Conservation (phyloP, 179 eudicot species). For the Silene noctiflora region DNA sequence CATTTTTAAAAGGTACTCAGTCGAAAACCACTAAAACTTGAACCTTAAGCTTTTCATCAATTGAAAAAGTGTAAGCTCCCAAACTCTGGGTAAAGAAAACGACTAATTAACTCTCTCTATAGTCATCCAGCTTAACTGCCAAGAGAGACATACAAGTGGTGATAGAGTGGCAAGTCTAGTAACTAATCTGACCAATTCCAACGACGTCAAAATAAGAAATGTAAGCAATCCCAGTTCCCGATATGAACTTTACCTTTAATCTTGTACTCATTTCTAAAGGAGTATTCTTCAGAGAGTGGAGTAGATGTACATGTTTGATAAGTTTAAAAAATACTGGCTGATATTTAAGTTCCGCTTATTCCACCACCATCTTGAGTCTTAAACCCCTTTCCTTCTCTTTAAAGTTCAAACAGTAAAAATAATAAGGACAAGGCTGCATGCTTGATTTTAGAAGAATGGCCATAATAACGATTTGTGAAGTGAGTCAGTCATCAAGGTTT, state of each 20-base stretch:
- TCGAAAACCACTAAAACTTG: neutral
- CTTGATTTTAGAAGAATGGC: neutral
- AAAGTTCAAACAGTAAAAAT: neutral
- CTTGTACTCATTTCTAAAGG: neutral
- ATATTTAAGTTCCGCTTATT: neutral
- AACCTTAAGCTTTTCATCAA: neutral
- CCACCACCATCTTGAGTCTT: neutral
- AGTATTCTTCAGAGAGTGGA: neutral
- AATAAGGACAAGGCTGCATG: neutral
- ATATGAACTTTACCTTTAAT: neutral
- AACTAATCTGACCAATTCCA: neutral
- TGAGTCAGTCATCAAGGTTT: too few relatives aligned
- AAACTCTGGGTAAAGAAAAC: neutral
- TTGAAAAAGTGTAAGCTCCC: neutral
- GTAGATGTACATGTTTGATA: neutral
- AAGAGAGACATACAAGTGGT: neutral
- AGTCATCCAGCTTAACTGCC: neutral
- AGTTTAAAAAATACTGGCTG: neutral
- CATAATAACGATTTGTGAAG: neutral
- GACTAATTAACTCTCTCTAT: neutral
- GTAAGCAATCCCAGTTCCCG: neutral
- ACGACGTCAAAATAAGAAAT: neutral
- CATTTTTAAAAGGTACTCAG: neutral
- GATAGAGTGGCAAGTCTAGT: neutral
- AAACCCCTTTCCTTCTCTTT: neutral